phyloP scores from a whole-genome alignment of 2,329 filamentous ascomycete species.

The Periglandula ipomoeae region DNA sequence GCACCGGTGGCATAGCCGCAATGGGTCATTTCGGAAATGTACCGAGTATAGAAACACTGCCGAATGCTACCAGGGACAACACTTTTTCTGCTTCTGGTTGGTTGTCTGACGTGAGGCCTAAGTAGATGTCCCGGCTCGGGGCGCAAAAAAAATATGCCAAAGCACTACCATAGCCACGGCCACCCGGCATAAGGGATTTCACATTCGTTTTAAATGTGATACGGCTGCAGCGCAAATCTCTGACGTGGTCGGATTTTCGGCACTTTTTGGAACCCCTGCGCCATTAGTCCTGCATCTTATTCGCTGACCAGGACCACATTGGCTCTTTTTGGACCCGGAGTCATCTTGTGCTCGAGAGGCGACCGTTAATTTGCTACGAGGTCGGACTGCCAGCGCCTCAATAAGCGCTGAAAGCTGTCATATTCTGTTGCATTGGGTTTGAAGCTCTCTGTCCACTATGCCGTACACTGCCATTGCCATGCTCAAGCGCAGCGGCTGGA shows the following conservation, averaged over 20 bases:
- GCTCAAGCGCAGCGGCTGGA: too few species aligned
- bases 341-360: background rate
- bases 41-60: background rate
- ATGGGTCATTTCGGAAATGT: background rate
- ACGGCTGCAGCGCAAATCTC: background rate
- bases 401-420: too few species aligned
- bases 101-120: background rate
- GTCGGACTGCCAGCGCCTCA: too few species aligned
- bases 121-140: background rate
- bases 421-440: too few species aligned
- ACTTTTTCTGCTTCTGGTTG: too few species aligned
- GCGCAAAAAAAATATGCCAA: background rate
- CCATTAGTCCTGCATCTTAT: background rate
- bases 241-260: background rate
- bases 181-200: background rate
- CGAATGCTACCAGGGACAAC: too few species aligned
- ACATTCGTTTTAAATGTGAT: background rate
- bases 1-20: background rate
- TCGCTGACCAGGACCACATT: background rate
- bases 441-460: too few species aligned
- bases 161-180: background rate
- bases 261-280: background rate
- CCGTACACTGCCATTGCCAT: too few species aligned
- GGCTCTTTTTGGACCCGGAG: background rate
- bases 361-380: too few species aligned